phyloP scores from a whole-genome alignment of 805 yeast species.

The Wickerhamiella sergipiensis region DNA sequence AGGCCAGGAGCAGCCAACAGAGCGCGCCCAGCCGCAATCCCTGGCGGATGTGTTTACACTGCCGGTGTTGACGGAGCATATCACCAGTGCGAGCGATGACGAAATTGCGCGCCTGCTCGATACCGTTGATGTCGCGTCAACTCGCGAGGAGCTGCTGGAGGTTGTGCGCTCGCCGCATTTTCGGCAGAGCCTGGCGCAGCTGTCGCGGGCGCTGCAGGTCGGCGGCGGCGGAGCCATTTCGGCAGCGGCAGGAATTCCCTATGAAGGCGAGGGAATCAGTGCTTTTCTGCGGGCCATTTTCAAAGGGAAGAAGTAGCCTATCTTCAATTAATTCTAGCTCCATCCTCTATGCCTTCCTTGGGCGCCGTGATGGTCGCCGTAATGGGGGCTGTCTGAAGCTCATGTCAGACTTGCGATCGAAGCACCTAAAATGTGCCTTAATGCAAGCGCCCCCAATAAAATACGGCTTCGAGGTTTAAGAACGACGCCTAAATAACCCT shows the following conservation, averaged over 20 bases:
- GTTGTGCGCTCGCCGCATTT: slow-evolving; percentile 39
- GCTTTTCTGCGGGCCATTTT: slow-evolving; percentile 35
- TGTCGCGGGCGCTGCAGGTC: slow-evolving; percentile 29
- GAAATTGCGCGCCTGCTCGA: slow-evolving; percentile 27
- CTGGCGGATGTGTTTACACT: not conserved
- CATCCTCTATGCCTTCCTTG: no score
- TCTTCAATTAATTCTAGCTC: no score
- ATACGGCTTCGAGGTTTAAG: no score
- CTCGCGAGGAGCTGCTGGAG: slow-evolving; percentile 28
- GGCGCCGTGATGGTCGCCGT: no score
- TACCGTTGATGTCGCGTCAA: slow-evolving; percentile 25
- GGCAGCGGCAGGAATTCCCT: slow-evolving; percentile 29
- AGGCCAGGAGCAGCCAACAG: no score
- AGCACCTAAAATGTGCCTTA: no score
- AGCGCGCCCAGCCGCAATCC: not conserved
- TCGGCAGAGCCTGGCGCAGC: slow-evolving; percentile 29
- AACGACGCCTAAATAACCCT: no score
- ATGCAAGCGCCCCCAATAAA: no score
- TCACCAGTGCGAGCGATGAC: slow-evolving; percentile 20
- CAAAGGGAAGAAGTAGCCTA: slow-evolving; percentile 5
- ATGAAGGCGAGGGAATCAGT: slow-evolving; percentile 42
- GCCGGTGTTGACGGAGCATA: slow-evolving; percentile 22
- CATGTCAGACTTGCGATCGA: no score
- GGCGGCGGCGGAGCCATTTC: not conserved
- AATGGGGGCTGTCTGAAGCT: no score